Base-by-base conservation (phyloP, 805 yeast genomes). In the Teunomyces funiuensis region DNA sequence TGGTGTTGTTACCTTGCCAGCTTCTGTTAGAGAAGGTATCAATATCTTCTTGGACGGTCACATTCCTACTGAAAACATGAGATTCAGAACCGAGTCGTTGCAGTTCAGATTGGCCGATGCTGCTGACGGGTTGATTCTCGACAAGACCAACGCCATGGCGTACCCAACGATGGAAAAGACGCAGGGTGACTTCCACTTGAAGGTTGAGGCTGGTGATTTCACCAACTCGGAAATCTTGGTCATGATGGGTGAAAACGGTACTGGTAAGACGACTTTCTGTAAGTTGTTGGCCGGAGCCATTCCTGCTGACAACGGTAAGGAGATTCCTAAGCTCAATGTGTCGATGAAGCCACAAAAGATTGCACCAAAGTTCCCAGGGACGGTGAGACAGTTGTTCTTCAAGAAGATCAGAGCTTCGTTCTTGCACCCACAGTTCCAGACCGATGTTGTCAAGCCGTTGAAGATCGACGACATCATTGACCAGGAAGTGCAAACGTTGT, bases 191-290 rank as follows among this genome's bases (percentile, higher is more conserved):
- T 93, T 93, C 85, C 82, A 80, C 60, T 76, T 93, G 63, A 73
- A 69, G 44, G 84, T 93, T 46, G 85, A 87, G 59, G 60, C 79
- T 33, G 99, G 99, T 71, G 90, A 85, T 44, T 93, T 91, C 71
- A 83, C 95, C 42, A 95, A 93, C 66, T 87, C 97, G 31, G 99
- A 93, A 74, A 93, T 93, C 56, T 77, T 93, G 58, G 99, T 93
- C 43, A 88, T 93, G 97, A 91, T 93, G 96, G 99, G 99, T 64
- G 99, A 93, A 73, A 93, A 93, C 67, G 99, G 99, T 74, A 93
- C 99, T 14, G 99, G 99, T 75, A 93, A 93, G 74, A 93, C 99
- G 30, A 93, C 99, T 11, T 83, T 93, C 74, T 91, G 97, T 79
- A 87, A 85, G 66, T 73, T 93, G 58, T 76, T 93, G 58, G 98